These are phyloP conservation scores for Microcyclosporella mali DNA, from an alignment of 2,329 filamentous ascomycete genomes.

Conservation along the genomic window DNA sequence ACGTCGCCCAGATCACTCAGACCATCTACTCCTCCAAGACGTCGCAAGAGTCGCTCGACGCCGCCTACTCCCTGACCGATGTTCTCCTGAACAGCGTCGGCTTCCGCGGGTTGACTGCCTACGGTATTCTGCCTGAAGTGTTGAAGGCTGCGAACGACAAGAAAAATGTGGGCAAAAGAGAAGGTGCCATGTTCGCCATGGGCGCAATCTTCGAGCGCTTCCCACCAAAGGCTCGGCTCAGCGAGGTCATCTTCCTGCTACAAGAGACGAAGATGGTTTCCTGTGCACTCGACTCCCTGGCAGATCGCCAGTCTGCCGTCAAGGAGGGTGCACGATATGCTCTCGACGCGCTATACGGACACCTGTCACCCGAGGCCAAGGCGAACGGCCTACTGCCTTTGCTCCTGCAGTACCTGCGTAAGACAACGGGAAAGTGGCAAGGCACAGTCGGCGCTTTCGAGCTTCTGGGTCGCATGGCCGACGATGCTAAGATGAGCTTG, in stretches of 20 bases:
- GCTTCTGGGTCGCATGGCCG: constrained; percentile 85
- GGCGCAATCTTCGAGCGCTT: constrained; percentile 91
- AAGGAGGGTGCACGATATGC: constrained; percentile 91
- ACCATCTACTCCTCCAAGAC: constrained; percentile 46
- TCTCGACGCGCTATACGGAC: constrained; percentile 77
- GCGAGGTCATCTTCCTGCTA: constrained; percentile 75
- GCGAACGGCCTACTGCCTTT: constrained; percentile 75
- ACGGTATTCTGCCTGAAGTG: constrained; percentile 57
- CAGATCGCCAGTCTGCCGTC: constrained; percentile 85
- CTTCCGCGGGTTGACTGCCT: constrained; percentile 55
- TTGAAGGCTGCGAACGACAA: constrained; percentile 83
- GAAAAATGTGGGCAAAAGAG: constrained; percentile 78
- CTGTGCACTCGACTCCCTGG: constrained; percentile 72
- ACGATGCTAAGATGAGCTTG: constrained; percentile 82
- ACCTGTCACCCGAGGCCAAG: constrained; percentile 74
- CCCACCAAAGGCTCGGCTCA: constrained; percentile 66
- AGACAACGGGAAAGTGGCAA: constrained; percentile 92
- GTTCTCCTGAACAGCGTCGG: constrained; percentile 60
- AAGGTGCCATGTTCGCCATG: constrained; percentile 90
- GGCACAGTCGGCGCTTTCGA: constrained; percentile 81
- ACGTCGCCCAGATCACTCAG: constrained; percentile 39
- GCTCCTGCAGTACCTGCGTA: constrained; percentile 68
- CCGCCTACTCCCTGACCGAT: constrained; percentile 59
- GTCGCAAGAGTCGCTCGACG: constrained; percentile 54
- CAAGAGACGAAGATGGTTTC: constrained; percentile 69